These are phyloP conservation scores for Heliamphora exappendiculata DNA, from an alignment of 148 eudicot genomes.

Conservation along the genomic window DNA sequence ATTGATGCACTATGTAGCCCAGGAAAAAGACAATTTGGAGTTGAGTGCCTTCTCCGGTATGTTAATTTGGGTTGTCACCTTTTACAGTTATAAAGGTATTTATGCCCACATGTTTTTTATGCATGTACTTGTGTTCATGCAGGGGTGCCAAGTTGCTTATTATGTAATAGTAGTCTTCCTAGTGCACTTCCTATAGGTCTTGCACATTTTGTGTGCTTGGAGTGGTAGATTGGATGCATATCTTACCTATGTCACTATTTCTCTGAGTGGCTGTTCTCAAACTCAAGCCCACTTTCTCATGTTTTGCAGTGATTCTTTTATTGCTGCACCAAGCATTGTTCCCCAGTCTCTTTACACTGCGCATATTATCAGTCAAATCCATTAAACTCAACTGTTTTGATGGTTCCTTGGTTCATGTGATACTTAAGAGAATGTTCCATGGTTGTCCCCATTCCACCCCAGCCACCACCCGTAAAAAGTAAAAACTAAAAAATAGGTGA, in stretches of 20 bases:
- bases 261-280: neutral
- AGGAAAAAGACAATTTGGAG: constrained; percentile 59
- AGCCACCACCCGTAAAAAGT: too few relatives aligned
- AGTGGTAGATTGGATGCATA: neutral
- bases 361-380: neutral
- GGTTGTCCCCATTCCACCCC: too few relatives aligned
- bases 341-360: neutral
- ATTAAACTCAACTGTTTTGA: neutral
- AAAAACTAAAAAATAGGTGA: too few relatives aligned
- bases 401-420: neutral
- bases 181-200: too few relatives aligned
- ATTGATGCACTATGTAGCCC: constrained; percentile 74
- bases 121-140: neutral
- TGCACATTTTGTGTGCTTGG: neutral
- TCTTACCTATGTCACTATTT: neutral
- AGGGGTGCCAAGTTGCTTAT: neutral
- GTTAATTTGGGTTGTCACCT: neutral
- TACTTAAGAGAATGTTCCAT: too few relatives aligned
- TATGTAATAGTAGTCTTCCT: neutral
- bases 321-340: neutral
- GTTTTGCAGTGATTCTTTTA: neutral
- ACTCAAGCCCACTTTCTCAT: neutral
- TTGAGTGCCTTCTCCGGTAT: constrained; percentile 61
- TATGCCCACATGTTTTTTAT: neutral
- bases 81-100: neutral